Percentiles rank a stretch among this genome's conserved stretches.
Evolutionary conservation across 1,139 yeast species (phyloP).

Genomic region (Petasospora rhodanensis): DNA sequence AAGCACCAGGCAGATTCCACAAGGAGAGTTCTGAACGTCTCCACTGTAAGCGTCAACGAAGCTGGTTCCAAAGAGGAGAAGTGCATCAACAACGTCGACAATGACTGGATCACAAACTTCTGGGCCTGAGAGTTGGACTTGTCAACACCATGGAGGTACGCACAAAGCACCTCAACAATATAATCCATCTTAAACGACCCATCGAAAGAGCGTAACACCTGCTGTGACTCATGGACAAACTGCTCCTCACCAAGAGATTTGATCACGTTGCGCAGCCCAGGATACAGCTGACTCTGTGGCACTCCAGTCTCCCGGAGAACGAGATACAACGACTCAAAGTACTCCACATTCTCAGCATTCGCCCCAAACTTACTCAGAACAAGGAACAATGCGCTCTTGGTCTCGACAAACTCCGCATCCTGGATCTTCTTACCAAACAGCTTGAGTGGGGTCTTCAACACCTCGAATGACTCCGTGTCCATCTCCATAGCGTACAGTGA

Average conservation of each 20-base stretch:
- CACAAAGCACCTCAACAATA: slow-evolving; percentile 21
- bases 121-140: slow-evolving; percentile 12
- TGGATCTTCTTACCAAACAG: slow-evolving; percentile 14
- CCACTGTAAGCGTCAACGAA: slow-evolving; percentile 13
- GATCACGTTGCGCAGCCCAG: slow-evolving; percentile 11
- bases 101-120: slow-evolving; percentile 24
- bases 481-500: slow-evolving; percentile 16
- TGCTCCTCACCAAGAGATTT: slow-evolving; percentile 4
- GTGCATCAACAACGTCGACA: slow-evolving; percentile 25
- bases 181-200: slow-evolving; percentile 2
- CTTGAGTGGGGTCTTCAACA: slow-evolving; percentile 9
- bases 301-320: slow-evolving; percentile 26
- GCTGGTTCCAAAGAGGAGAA: slow-evolving; percentile 8
- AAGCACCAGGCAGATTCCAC: slow-evolving; percentile 54
- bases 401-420: slow-evolving; percentile 3
- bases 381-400: slow-evolving; percentile 29
- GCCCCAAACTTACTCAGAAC: slow-evolving; percentile 27
- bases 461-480: slow-evolving; percentile 6
- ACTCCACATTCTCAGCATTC: slow-evolving; percentile 17
- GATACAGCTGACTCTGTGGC: slow-evolving; percentile 5
- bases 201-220: slow-evolving; percentile 21
- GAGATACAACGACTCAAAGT: slow-evolving; percentile 31
- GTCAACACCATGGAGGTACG: slow-evolving; percentile 15
- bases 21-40: slow-evolving; percentile 36
- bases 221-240: slow-evolving; percentile 22